phyloP scores from a whole-genome alignment of 148 eudicot genomes.

The Vaccinium vitisidaea region DNA sequence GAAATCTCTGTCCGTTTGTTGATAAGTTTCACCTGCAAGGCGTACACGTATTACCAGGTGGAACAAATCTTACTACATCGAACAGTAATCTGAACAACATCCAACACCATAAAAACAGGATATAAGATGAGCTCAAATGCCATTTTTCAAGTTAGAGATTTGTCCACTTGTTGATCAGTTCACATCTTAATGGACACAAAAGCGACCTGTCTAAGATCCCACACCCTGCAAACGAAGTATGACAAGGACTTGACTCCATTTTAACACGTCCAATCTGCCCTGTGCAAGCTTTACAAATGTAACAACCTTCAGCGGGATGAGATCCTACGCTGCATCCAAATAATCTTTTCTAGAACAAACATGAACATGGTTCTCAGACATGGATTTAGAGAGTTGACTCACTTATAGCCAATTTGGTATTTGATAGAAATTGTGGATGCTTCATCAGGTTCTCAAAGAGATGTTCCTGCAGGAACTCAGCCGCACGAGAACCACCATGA shows the following conservation, averaged over 20 bases:
- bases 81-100: not conserved
- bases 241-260: not conserved
- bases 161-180: not conserved
- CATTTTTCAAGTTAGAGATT: not conserved
- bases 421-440: conserved; percentile 71
- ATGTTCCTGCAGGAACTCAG: conserved; percentile 81
- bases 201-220: not conserved
- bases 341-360: conserved; percentile 1
- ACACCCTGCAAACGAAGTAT: not conserved
- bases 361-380: not conserved
- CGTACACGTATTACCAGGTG: conserved; percentile 20
- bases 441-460: conserved; percentile 85
- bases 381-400: conserved; percentile 27
- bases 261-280: not conserved
- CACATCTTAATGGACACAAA: not conserved
- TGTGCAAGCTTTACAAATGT: not conserved
- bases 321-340: not conserved
- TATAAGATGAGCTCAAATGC: not conserved
- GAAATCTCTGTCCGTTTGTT: conserved; percentile 71
- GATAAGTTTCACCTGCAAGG: conserved; percentile 77
- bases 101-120: not conserved
- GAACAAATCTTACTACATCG: not conserved
- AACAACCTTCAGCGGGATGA: conserved; percentile 1
- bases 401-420: conserved; percentile 89
- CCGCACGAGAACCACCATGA: conserved; percentile 97